Percentiles rank a stretch among this genome's conserved stretches.
These are phyloP conservation scores for Penicillium atrosanguineum DNA, from an alignment of 495 filamentous ascomycete species.

Conservation along the genomic window DNA sequence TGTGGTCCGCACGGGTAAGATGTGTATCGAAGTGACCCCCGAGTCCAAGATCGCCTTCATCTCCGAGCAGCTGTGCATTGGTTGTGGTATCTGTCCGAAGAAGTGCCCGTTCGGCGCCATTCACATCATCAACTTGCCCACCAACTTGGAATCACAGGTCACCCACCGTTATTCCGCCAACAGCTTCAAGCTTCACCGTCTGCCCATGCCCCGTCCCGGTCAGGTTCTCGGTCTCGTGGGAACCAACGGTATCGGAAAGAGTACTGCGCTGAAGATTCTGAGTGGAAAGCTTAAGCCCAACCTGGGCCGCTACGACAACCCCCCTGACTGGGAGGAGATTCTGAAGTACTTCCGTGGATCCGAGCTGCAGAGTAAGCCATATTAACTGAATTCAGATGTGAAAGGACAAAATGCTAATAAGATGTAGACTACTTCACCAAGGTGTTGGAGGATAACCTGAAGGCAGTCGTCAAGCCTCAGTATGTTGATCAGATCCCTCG, in stretches of 20 bases:
- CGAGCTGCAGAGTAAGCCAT: slow-evolving; percentile 81
- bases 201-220: slow-evolving; percentile 92
- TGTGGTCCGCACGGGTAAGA: slow-evolving; percentile 95
- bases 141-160: slow-evolving; percentile 95
- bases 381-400: background rate
- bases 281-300: slow-evolving; percentile 98
- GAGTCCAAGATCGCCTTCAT: slow-evolving; percentile 97
- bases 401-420: background rate
- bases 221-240: slow-evolving; percentile 97
- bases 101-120: slow-evolving; percentile 99
- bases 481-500: slow-evolving; percentile 97
- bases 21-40: slow-evolving; percentile 90
- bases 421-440: slow-evolving; percentile 95
- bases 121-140: slow-evolving; percentile 98
- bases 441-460: slow-evolving; percentile 90
- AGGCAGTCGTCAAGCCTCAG: slow-evolving; percentile 97
- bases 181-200: slow-evolving; percentile 97
- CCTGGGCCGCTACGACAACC: slow-evolving; percentile 89
- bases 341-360: slow-evolving; percentile 97
- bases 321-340: slow-evolving; percentile 98
- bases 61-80: slow-evolving; percentile 90
- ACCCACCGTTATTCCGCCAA: slow-evolving; percentile 98
- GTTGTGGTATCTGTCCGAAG: slow-evolving; percentile 98
- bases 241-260: slow-evolving; percentile 99
- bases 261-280: slow-evolving; percentile 95